Conservation (phyloP, 768 basidiomycete genomes). For the Nidularia pulvinata region DNA sequence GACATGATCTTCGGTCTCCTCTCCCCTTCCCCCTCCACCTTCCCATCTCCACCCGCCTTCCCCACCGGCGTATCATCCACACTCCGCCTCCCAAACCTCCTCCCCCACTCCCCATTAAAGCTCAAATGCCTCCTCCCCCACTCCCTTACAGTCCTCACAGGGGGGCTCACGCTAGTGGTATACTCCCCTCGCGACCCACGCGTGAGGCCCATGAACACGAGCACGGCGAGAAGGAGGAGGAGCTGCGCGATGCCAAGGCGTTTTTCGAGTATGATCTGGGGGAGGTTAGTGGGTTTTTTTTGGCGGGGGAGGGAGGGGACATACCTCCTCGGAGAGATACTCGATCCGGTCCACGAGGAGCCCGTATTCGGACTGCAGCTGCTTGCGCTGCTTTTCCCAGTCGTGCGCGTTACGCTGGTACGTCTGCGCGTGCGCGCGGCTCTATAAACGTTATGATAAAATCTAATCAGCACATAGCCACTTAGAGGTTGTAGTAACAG, state of each 20-base stretch:
- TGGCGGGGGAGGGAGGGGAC: neutral
- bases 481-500: no score
- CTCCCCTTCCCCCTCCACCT: slow-evolving; percentile 1
- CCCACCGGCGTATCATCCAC: slow-evolving; percentile 6
- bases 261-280: slow-evolving; percentile 83
- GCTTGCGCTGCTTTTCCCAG: slow-evolving; percentile 65
- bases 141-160: slow-evolving; percentile 34
- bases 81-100: slow-evolving; percentile 25
- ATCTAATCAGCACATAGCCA: no score
- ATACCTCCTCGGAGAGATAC: slow-evolving; percentile 80
- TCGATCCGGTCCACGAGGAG: slow-evolving; percentile 73
- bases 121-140: slow-evolving; percentile 60
- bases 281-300: neutral
- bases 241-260: slow-evolving; percentile 89
- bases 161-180: slow-evolving; percentile 17
- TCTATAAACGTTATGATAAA: slow-evolving; percentile 29
- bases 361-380: slow-evolving; percentile 70
- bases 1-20: neutral
- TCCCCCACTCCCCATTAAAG: slow-evolving; percentile 54
- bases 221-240: slow-evolving; percentile 76
- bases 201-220: slow-evolving; percentile 87
- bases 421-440: slow-evolving; percentile 67
- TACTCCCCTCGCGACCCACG: slow-evolving; percentile 58
- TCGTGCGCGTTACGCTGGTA: slow-evolving; percentile 65
- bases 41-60: slow-evolving; percentile 8